Evolutionary conservation across 768 basidiomycete genomes (phyloP), one percentile per base, ranked within the genome.

Genomic region (Tricholoma matsutake): DNA sequence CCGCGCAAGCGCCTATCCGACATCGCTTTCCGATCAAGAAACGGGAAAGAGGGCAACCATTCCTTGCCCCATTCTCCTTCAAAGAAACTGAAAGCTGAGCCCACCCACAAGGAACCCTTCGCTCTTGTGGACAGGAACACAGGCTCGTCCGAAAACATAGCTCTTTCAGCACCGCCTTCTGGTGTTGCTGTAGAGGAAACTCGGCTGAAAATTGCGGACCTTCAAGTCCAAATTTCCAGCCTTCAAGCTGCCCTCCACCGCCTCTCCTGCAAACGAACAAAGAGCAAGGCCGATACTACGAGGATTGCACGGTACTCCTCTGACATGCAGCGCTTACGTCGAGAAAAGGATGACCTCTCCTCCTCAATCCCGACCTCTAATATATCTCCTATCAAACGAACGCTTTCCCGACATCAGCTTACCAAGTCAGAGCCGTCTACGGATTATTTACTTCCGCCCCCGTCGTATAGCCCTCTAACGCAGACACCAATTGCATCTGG

Each of bases 1-100:
- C 73, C 76, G 22, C 72, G 66, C 39, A 82, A 81, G 67, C 79
- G 79, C 47, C 63, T 61, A 25, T 75, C 72, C 2, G 74, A 74
- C 53, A 57, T 61, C 14, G 70, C 70, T 11, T 68, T 75, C 43
- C 64, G 47, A 53, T 31, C 58, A 28, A 59, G 52, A 13, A 43
- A 56, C 32, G 61, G 61, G 25, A 45, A 57, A 7, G 59, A 58
- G 18, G 53, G 43, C 54, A 34, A 51, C n/a, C 43, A n/a, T 52
- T 59, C 35, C 20, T 43, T 41, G 37, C 20, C 4, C 18, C 52
- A 35, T 16, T 43, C 57, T 16, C 54, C 56, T 16, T 32, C 43
- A n/a, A 76, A 76, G 62, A 74, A 71, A 56, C 60, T 64, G 9
- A 78, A 75, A 62, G 60, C 63, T 3, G 73, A 74, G 55, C 56